These are phyloP conservation scores for Acacia concinna DNA, from an alignment of 331 rosid genomes.

Conservation along the genomic window DNA sequence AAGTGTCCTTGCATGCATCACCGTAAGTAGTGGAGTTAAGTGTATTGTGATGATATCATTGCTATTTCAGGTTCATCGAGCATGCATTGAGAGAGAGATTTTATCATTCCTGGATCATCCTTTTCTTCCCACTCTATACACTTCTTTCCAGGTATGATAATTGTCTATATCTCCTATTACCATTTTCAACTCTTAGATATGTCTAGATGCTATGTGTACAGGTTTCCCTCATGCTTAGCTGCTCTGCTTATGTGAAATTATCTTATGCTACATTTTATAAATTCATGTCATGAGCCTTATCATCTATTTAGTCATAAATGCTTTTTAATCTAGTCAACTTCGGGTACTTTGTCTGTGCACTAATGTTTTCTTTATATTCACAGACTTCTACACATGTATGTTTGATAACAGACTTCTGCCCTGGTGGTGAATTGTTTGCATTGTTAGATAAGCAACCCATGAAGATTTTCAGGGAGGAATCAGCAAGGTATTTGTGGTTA, in stretches of 20 bases:
- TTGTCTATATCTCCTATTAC: neutral
- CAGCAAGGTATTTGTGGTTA: slow-evolving; percentile 68
- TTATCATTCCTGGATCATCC: slow-evolving; percentile 92
- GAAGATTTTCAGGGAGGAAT: slow-evolving; percentile 84
- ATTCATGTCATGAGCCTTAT: neutral
- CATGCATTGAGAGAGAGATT: slow-evolving; percentile 89
- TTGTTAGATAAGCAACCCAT: slow-evolving; percentile 92
- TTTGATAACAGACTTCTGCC: slow-evolving; percentile 85
- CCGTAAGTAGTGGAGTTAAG: slow-evolving; percentile 7
- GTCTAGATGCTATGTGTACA: neutral
- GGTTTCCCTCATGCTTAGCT: neutral
- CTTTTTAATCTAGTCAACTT: neutral
- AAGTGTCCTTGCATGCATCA: neutral
- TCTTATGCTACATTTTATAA: neutral
- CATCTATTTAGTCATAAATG: neutral
- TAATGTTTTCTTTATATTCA: slow-evolving; percentile 43
- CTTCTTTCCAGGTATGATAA: slow-evolving; percentile 79
- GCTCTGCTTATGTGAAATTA: neutral
- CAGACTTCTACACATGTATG: slow-evolving; percentile 92
- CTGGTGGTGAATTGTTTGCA: slow-evolving; percentile 93
- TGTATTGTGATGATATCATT: neutral
- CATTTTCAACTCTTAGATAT: neutral
- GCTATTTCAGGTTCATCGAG: slow-evolving; percentile 83
- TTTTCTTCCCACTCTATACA: slow-evolving; percentile 87
- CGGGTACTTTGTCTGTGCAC: slow-evolving; percentile 8